Percentiles rank a stretch among this genome's conserved stretches.
phyloP scores from a whole-genome alignment of 2,329 filamentous ascomycete species.

The Fusarium tupiense region DNA sequence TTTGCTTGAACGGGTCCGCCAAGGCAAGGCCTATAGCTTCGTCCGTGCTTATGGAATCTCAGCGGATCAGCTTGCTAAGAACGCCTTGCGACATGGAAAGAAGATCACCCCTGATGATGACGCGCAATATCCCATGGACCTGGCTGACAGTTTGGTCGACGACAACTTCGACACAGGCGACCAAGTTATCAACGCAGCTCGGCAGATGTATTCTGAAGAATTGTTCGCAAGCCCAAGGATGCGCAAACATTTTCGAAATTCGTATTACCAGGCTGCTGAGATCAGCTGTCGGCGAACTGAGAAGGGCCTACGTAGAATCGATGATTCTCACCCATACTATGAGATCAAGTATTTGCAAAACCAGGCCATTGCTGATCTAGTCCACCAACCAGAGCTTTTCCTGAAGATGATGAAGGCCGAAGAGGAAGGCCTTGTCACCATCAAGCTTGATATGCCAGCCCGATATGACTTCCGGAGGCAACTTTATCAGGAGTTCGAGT shows the following conservation, averaged over 20 bases:
- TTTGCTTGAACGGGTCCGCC: slow-evolving; percentile 85
- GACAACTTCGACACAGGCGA: slow-evolving; percentile 79
- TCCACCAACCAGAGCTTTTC: slow-evolving; percentile 86
- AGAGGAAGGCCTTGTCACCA: slow-evolving; percentile 89
- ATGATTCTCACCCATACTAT: slow-evolving; percentile 95
- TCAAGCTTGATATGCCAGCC: slow-evolving; percentile 80
- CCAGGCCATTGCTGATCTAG: slow-evolving; percentile 84
- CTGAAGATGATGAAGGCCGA: slow-evolving; percentile 98
- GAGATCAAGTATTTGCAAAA: slow-evolving; percentile 97
- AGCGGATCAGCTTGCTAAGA: slow-evolving; percentile 87
- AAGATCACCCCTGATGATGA: slow-evolving; percentile 89
- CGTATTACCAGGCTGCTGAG: slow-evolving; percentile 84
- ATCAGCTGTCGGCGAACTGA: slow-evolving; percentile 92
- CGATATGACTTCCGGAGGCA: slow-evolving; percentile 79
- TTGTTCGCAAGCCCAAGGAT: slow-evolving; percentile 87
- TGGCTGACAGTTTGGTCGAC: slow-evolving; percentile 82
- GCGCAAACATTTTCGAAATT: slow-evolving; percentile 84
- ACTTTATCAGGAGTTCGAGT: slow-evolving; percentile 85
- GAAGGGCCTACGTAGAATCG: slow-evolving; percentile 92
- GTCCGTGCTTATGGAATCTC: slow-evolving; percentile 92
- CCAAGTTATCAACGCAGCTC: slow-evolving; percentile 80
- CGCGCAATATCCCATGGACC: slow-evolving; percentile 79
- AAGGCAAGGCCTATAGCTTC: slow-evolving; percentile 80
- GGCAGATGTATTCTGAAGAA: slow-evolving; percentile 91
- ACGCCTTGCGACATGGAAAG: slow-evolving; percentile 80